Evolutionary conservation across 345 rosid genomes (phyloP).

Genomic region (Eucalyptus brandiana): DNA sequence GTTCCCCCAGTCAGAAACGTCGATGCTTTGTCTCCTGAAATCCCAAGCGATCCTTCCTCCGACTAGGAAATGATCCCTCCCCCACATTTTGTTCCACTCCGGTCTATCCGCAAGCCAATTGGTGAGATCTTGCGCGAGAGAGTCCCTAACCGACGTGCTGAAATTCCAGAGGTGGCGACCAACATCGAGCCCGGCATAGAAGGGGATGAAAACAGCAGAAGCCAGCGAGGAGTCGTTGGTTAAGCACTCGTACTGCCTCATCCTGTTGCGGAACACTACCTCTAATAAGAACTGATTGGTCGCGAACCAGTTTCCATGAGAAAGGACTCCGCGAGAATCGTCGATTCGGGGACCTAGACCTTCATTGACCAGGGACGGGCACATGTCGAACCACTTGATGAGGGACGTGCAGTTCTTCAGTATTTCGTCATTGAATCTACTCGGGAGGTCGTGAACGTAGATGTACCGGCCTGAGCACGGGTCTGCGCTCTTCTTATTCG

Average conservation of each 20-base stretch:
- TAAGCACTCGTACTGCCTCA: slow-evolving; percentile 41
- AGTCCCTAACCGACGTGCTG: slow-evolving; percentile 23
- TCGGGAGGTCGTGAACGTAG: slow-evolving; percentile 32
- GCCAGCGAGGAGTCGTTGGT: slow-evolving; percentile 38
- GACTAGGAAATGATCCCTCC: slow-evolving; percentile 52
- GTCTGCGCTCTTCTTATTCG: neutral
- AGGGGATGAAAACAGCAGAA: slow-evolving; percentile 42
- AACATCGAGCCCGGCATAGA: slow-evolving; percentile 36
- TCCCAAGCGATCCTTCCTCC: slow-evolving; percentile 51
- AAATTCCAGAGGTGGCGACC: slow-evolving; percentile 36
- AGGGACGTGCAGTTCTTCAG: slow-evolving; percentile 20
- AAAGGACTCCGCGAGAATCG: neutral
- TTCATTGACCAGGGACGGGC: slow-evolving; percentile 16
- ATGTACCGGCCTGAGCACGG: slow-evolving; percentile 29
- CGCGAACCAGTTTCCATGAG: slow-evolving; percentile 6
- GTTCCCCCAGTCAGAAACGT: slow-evolving; percentile 30
- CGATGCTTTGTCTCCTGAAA: slow-evolving; percentile 10
- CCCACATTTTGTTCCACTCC: slow-evolving; percentile 43
- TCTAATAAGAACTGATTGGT: slow-evolving; percentile 54
- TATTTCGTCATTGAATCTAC: slow-evolving; percentile 29
- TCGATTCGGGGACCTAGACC: slow-evolving; percentile 35
- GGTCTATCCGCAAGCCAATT: slow-evolving; percentile 19
- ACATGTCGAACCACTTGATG: slow-evolving; percentile 34
- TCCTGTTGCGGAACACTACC: slow-evolving; percentile 35
- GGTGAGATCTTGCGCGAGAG: slow-evolving; percentile 7